phyloP scores from a whole-genome alignment of 2,329 filamentous ascomycete genomes.

The Incumbomyces lentus region DNA sequence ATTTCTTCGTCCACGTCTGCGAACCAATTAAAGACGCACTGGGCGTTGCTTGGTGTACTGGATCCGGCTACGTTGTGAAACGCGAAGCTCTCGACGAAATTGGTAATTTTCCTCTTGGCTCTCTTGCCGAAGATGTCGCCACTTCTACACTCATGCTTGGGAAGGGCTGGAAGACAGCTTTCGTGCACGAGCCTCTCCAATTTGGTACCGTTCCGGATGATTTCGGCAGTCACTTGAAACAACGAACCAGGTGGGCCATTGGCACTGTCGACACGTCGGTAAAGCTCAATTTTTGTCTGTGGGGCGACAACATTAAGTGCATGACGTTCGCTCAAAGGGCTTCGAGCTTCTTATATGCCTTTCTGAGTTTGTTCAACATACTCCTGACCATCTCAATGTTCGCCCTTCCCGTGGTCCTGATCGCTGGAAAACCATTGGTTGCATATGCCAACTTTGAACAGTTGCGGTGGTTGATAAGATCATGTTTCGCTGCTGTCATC shows the following conservation, averaged over 20 bases:
- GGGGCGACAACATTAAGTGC: constrained; percentile 40
- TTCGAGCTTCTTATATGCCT: constrained; percentile 48
- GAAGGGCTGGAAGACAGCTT: constrained; percentile 23
- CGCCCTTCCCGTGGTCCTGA: constrained; percentile 49
- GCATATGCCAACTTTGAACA: constrained; percentile 44
- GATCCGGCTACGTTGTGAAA: constrained; percentile 24
- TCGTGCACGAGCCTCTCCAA: constrained; percentile 23
- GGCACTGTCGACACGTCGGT: constrained; percentile 48
- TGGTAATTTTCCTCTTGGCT: constrained; percentile 25
- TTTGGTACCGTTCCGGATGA: constrained; percentile 28
- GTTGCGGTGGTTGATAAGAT: constrained; percentile 49
- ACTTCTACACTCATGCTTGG: constrained; percentile 23
- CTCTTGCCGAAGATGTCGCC: constrained; percentile 24
- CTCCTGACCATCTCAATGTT: constrained; percentile 46
- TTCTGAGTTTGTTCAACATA: constrained; percentile 47
- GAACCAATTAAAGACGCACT: constrained; percentile 24
- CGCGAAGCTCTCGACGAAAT: constrained; percentile 23
- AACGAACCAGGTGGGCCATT: constrained; percentile 31
- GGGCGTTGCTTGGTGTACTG: constrained; percentile 25
- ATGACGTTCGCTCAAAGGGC: constrained; percentile 50
- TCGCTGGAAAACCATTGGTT: constrained; percentile 48
- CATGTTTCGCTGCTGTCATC: constrained; percentile 43
- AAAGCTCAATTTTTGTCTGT: constrained; percentile 52
- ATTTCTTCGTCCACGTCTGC: constrained; percentile 21
- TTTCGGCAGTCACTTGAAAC: constrained; percentile 29